Percentiles rank a stretch among this genome's conserved stretches.
Evolutionary conservation across 306 rosid genomes (phyloP).

Genomic region (Prunus persica): Prunus_persica_NCBIv2 NC_034011.1:21614501-21615000

Average conservation of each 20-base stretch:
- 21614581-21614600: too few species aligned
- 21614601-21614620: too few species aligned
- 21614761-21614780: too few species aligned
- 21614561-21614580: not conserved
- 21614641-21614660: too few species aligned
- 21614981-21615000: not conserved
- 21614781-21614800: not conserved
- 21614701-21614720: too few species aligned
- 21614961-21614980: not conserved
- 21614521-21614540: not conserved
- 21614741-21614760: too few species aligned
- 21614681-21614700: too few species aligned
- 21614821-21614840: not conserved
- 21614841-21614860: not conserved
- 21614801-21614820: not conserved
- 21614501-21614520: not conserved
- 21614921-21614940: slow-evolving; percentile 5
- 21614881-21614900: not conserved
- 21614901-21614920: not conserved
- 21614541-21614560: not conserved
- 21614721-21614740: too few species aligned
- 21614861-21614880: not conserved
- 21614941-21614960: slow-evolving; percentile 26
- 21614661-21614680: not conserved
- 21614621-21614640: too few species aligned